phyloP scores from a whole-genome alignment of 805 yeast genomes.

The Yamadazyma olivae region DNA sequence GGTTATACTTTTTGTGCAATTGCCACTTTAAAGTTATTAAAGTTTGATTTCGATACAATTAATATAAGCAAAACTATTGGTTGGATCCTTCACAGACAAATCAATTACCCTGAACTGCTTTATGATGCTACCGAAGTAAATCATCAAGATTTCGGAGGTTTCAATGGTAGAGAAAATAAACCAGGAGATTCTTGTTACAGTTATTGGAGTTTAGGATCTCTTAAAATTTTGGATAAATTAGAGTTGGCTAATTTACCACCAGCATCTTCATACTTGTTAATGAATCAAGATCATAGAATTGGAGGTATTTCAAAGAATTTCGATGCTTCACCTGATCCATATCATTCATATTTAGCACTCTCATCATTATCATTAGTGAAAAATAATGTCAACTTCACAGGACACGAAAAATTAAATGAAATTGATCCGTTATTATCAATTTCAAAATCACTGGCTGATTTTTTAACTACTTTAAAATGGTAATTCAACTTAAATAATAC shows the following conservation, averaged over 20 bases:
- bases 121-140: conserved; percentile 25
- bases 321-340: conserved; percentile 65
- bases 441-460: conserved; percentile 14
- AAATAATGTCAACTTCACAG: conserved; percentile 6
- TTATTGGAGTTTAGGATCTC: conserved; percentile 74
- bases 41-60: conserved; percentile 17
- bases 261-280: conserved; percentile 43
- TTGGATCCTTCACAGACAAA: conserved; percentile 69
- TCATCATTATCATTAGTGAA: conserved; percentile 31
- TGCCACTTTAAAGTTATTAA: conserved; percentile 49
- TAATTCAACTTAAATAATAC: not conserved
- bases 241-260: conserved; percentile 32
- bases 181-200: conserved; percentile 83
- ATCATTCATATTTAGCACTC: conserved; percentile 62
- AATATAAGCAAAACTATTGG: conserved; percentile 36
- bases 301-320: conserved; percentile 82
- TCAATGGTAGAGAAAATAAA: conserved; percentile 86
- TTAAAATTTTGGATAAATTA: conserved; percentile 40
- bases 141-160: conserved; percentile 64
- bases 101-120: conserved; percentile 31
- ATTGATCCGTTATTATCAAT: conserved; percentile 29
- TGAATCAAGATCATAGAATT: conserved; percentile 57
- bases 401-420: conserved; percentile 10
- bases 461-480: conserved; percentile 3
- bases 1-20: conserved; percentile 87